These are phyloP conservation scores for Starmera amethionina DNA, from an alignment of 805 yeast species.

Conservation along the genomic window DNA sequence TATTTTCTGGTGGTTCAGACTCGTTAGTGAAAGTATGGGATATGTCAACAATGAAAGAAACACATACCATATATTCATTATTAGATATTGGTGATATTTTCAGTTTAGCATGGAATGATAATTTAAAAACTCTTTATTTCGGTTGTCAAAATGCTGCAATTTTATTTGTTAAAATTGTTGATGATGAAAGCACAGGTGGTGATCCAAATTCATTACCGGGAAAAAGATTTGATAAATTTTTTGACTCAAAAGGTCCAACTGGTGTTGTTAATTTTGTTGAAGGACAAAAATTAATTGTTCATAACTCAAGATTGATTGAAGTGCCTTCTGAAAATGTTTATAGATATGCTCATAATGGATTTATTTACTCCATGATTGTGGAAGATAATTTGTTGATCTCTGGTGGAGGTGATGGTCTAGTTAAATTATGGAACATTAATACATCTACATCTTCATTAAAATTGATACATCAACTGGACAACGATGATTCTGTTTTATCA, in stretches of 20 bases:
- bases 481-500: conserved; percentile 64
- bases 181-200: conserved; percentile 12
- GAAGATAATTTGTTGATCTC: conserved; percentile 36
- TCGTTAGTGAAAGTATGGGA: conserved; percentile 85
- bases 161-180: conserved; percentile 47
- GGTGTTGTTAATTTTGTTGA: conserved; percentile 29
- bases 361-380: conserved; percentile 54
- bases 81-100: conserved; percentile 92
- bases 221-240: conserved; percentile 69
- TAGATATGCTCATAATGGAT: conserved; percentile 86
- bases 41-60: conserved; percentile 33
- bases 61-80: conserved; percentile 72
- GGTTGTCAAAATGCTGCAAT: conserved; percentile 93
- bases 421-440: conserved; percentile 63
- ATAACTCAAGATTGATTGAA: conserved; percentile 39
- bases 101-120: conserved; percentile 61
- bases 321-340: conserved; percentile 57
- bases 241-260: conserved; percentile 85
- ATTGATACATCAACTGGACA: conserved; percentile 36
- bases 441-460: conserved; percentile 10
- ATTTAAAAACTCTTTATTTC: conserved; percentile 52
- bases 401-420: conserved; percentile 88
- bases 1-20: conserved; percentile 86
- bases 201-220: conserved; percentile 41
- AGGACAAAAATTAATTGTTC: background rate